These are phyloP conservation scores for Lactifluus subvellereus DNA, from an alignment of 768 basidiomycete species.

Conservation along the genomic window DNA sequence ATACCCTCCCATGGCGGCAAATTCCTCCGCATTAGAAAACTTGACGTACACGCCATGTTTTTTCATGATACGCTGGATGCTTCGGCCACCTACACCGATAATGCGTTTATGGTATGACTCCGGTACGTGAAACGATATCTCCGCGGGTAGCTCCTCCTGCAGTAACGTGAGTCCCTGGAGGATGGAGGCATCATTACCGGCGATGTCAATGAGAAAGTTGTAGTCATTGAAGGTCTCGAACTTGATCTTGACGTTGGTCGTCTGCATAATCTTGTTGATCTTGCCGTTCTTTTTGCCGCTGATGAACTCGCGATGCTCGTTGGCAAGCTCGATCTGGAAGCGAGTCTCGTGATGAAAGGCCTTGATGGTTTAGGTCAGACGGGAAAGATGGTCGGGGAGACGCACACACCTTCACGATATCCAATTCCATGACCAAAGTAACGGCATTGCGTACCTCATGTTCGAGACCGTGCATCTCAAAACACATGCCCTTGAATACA, in stretches of 20 bases:
- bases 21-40: constrained; percentile 97
- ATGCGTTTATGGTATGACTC: constrained; percentile 98
- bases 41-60: constrained; percentile 99
- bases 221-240: constrained; percentile 98
- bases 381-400: neutral
- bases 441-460: constrained; percentile 85
- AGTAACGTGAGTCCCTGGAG: constrained; percentile 83
- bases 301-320: constrained; percentile 98
- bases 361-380: constrained; percentile 36
- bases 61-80: constrained; percentile 99
- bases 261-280: constrained; percentile 99
- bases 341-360: constrained; percentile 95
- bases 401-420: constrained; percentile 74
- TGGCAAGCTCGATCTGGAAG: constrained; percentile 95
- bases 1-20: constrained; percentile 89
- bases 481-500: constrained; percentile 95
- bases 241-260: constrained; percentile 95
- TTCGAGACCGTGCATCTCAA: constrained; percentile 94
- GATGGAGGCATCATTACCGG: constrained; percentile 78
- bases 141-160: constrained; percentile 96
- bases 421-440: constrained; percentile 81
- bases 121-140: constrained; percentile 97
- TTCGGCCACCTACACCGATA: constrained; percentile 95
- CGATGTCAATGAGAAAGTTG: constrained; percentile 90
- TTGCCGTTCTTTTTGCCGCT: constrained; percentile 99